phyloP scores from a whole-genome alignment of 768 basidiomycete species.

The Termitomyces sp. region DNA sequence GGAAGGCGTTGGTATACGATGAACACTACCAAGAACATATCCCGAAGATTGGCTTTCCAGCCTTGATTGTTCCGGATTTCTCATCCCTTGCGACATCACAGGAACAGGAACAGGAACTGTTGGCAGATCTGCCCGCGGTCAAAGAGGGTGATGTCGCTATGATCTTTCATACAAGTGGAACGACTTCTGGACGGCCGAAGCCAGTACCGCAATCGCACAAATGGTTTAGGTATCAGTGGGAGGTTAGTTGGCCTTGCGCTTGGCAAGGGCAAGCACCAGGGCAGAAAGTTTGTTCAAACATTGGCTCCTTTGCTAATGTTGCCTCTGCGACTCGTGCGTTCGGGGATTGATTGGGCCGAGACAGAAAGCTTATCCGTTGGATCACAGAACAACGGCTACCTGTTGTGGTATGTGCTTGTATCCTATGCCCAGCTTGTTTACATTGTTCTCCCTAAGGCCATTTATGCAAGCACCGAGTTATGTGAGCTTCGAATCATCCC shows the following conservation, averaged over 20 bases:
- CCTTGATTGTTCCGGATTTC: not conserved
- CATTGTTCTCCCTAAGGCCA: slow-evolving; percentile 1
- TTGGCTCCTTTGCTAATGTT: slow-evolving; percentile 7
- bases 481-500: not conserved
- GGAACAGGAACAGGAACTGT: not conserved
- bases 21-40: not conserved
- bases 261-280: slow-evolving; percentile 1
- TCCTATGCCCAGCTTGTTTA: not conserved
- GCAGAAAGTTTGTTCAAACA: slow-evolving; percentile 8
- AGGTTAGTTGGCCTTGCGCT: slow-evolving; percentile 6
- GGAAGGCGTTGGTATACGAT: slow-evolving; percentile 6
- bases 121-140: not conserved
- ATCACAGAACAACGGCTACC: slow-evolving; percentile 5
- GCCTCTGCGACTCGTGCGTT: slow-evolving; percentile 7
- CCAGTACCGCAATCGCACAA: slow-evolving; percentile 6
- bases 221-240: slow-evolving; percentile 5
- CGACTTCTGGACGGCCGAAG: slow-evolving; percentile 9
- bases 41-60: not conserved
- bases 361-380: not conserved
- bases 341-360: not conserved
- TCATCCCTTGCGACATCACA: not conserved
- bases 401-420: not conserved
- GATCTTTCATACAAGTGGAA: slow-evolving; percentile 11
- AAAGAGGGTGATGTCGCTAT: slow-evolving; percentile 6
- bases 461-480: slow-evolving; percentile 8